These are phyloP conservation scores for Triangularia verruculosa DNA, from an alignment of 2,329 filamentous ascomycete genomes.

Conservation along the genomic window DNA sequence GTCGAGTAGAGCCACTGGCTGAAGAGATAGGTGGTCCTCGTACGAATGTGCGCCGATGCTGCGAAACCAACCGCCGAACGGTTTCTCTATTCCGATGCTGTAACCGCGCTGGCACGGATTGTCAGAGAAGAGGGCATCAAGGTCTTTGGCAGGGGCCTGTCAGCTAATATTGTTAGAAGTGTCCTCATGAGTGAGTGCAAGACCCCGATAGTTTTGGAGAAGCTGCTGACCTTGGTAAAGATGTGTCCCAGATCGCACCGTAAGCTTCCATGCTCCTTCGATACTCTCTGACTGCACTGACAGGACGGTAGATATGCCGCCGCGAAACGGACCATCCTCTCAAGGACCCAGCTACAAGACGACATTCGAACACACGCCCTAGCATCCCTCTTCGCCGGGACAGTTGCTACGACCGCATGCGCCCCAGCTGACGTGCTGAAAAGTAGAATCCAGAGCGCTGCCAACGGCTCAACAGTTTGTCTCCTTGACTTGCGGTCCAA, in stretches of 20 bases:
- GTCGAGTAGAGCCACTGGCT: not conserved
- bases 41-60: conserved; percentile 26
- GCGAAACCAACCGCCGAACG: conserved; percentile 23
- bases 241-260: conserved; percentile 23
- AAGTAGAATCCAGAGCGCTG: conserved; percentile 25
- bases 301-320: conserved; percentile 19
- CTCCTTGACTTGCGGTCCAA: not conserved
- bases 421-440: conserved; percentile 24
- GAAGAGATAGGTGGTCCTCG: conserved; percentile 19
- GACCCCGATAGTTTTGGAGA: not conserved
- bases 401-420: conserved; percentile 22
- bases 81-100: conserved; percentile 21
- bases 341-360: conserved; percentile 17
- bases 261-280: conserved; percentile 1
- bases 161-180: conserved; percentile 25
- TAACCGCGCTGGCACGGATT: conserved; percentile 21
- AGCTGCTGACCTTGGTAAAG: conserved; percentile 5
- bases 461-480: conserved; percentile 20
- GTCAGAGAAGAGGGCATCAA: conserved; percentile 21
- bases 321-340: conserved; percentile 19
- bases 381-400: conserved; percentile 22
- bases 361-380: conserved; percentile 26
- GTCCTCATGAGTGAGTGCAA: conserved; percentile 24
- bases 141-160: conserved; percentile 23
- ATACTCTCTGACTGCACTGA: not conserved